These are phyloP conservation scores for Microcera coccophila DNA, from an alignment of 2,329 filamentous ascomycete genomes.

Conservation along the genomic window DNA sequence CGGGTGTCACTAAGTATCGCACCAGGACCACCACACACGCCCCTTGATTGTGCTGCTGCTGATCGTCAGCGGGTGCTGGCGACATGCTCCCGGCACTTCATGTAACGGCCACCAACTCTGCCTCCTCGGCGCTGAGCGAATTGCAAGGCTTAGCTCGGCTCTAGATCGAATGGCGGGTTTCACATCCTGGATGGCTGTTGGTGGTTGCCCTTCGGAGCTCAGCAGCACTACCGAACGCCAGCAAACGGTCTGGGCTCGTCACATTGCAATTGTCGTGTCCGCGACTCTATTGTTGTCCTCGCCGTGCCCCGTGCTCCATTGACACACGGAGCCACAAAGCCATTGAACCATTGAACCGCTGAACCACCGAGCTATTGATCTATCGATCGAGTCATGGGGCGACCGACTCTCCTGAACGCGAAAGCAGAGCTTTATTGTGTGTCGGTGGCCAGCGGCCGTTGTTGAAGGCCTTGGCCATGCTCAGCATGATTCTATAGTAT, in stretches of 20 bases:
- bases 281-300: background rate
- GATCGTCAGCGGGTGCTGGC: constrained; percentile 7
- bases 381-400: no score
- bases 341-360: no score
- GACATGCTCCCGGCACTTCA: constrained; percentile 13
- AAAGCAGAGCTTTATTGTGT: no score
- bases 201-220: constrained; percentile 4
- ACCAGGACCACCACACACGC: background rate
- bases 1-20: constrained; percentile 1
- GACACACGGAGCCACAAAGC: background rate
- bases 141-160: background rate
- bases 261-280: background rate
- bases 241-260: background rate
- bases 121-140: constrained; percentile 8
- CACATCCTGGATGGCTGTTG: constrained; percentile 1
- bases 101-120: constrained; percentile 15
- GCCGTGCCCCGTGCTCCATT: background rate
- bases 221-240: constrained; percentile 1
- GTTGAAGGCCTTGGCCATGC: background rate
- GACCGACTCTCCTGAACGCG: no score
- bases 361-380: no score
- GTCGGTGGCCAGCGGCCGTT: background rate
- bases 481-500: background rate
- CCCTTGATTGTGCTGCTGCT: background rate
- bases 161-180: background rate